phyloP scores from a whole-genome alignment of 371 early-diverging fungal species.

The Mucor velutinosus region DNA sequence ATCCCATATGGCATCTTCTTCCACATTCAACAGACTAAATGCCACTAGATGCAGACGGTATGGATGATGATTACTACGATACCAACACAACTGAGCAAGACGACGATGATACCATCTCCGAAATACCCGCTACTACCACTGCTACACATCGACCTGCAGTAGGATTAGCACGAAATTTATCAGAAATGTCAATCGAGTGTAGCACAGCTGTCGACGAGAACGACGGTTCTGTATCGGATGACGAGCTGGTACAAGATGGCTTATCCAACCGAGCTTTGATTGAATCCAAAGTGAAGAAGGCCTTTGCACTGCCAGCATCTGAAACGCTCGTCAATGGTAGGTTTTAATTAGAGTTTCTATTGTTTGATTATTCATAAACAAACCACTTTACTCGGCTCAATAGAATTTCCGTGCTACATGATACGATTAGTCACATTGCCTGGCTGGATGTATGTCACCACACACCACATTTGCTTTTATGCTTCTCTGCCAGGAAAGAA shows the following conservation, averaged over 20 bases:
- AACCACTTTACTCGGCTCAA: background rate
- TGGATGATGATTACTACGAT: background rate
- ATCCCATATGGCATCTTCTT: background rate
- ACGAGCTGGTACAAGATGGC: background rate
- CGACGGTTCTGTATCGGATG: background rate
- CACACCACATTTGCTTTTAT: conserved; percentile 68
- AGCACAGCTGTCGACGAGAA: background rate
- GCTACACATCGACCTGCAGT: background rate
- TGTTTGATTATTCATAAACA: background rate
- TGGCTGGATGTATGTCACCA: conserved; percentile 74
- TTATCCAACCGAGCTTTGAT: background rate
- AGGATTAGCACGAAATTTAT: conserved; percentile 7
- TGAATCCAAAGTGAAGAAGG: conserved; percentile 21
- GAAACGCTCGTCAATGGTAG: conserved; percentile 23
- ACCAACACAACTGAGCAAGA: background rate
- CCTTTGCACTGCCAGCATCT: conserved; percentile 18
- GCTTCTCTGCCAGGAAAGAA: conserved; percentile 61
- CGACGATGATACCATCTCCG: conserved; percentile 6
- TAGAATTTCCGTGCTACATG: conserved; percentile 76
- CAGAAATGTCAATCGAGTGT: conserved; percentile 43
- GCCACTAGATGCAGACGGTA: background rate
- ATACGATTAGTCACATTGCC: conserved; percentile 67
- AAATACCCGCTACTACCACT: background rate
- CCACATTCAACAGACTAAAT: background rate
- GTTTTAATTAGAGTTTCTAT: background rate